Conservation (phyloP, 73 alveolate species). For the Paramecium sonneborni region DNA sequence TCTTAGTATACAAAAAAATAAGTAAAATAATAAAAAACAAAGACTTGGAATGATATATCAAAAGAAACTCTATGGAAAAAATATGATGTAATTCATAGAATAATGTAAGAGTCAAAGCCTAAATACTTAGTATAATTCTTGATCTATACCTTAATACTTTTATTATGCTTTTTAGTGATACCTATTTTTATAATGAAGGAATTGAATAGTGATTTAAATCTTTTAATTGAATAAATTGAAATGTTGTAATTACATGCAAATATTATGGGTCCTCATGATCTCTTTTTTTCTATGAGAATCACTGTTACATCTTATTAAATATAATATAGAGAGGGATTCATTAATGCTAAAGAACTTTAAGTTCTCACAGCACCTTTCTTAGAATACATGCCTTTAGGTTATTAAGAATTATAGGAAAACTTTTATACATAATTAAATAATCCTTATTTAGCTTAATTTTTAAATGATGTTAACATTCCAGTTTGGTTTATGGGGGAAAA, state of each 20-base stretch:
- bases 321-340: background rate
- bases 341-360: background rate
- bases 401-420: background rate
- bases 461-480: background rate
- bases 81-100: background rate
- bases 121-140: background rate
- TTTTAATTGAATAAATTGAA: slow-evolving; percentile 7
- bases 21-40: background rate
- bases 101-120: background rate
- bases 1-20: background rate
- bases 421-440: background rate
- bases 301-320: background rate
- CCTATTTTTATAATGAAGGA: background rate
- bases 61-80: background rate
- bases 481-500: background rate
- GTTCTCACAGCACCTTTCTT: background rate
- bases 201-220: background rate
- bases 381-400: background rate
- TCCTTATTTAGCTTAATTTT: background rate
- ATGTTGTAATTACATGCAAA: background rate
- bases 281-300: slow-evolving; percentile 4
- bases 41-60: background rate
- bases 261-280: slow-evolving; percentile 52
- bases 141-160: background rate
- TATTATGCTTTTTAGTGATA: background rate